Percentiles rank a stretch among this genome's conserved stretches.
phyloP scores from a whole-genome alignment of 805 yeast species.

The Lachancea sp. region DNA sequence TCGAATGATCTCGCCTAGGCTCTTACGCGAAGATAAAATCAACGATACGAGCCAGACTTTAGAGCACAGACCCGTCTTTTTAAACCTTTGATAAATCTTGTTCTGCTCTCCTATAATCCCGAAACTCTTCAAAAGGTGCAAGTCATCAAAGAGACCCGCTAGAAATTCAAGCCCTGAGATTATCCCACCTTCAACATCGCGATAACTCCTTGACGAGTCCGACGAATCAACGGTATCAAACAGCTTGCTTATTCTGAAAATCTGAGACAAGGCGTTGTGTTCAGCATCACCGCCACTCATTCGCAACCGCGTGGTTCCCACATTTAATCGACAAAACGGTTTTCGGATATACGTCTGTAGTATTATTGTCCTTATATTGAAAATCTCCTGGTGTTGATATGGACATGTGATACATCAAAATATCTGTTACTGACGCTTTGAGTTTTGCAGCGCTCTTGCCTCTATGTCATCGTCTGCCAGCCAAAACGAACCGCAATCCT shows the following conservation, averaged over 20 bases:
- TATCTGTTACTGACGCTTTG: neutral
- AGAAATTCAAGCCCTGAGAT: conserved; percentile 20
- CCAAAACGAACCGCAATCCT: conserved; percentile 40
- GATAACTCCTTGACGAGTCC: neutral
- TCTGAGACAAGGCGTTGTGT: neutral
- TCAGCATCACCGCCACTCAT: neutral
- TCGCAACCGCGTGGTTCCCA: neutral
- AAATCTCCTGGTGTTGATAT: neutral
- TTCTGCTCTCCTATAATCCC: conserved; percentile 26
- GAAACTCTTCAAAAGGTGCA: conserved; percentile 24
- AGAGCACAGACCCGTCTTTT: conserved; percentile 25
- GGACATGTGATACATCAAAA: neutral
- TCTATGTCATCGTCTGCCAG: conserved; percentile 36
- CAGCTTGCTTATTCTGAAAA: neutral
- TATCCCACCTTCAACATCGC: conserved; percentile 16
- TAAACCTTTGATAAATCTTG: conserved; percentile 19
- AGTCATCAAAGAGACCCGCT: conserved; percentile 23
- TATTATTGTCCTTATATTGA: neutral
- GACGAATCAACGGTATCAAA: conserved; percentile 1
- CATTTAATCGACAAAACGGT: neutral
- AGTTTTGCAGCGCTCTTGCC: neutral
- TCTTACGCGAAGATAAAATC: conserved; percentile 20
- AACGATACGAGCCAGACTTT: conserved; percentile 27
- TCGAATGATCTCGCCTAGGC: conserved; percentile 11
- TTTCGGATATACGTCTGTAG: neutral